Base-by-base conservation (phyloP, 1,284 basidiomycete species). In the Heterobasidion irregulare region DNA sequence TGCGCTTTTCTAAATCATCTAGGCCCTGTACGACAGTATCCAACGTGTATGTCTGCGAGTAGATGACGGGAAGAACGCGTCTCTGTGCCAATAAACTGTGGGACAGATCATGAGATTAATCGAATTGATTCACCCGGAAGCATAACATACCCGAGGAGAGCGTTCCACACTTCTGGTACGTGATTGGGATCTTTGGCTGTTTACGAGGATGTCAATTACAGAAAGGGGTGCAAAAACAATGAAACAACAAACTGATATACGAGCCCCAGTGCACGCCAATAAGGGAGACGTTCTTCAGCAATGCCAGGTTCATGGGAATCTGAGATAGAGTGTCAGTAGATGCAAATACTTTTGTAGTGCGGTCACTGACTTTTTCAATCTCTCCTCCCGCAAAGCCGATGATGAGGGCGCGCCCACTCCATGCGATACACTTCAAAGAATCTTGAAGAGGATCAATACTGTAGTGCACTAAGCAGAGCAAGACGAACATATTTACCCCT, bases 321-420 rank as follows among this genome's bases (percentile, higher is more conserved):
- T 92, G 59, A 57, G 8, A 10, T 38, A 15, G 26, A 26, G 10
- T 33, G 26, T 53, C 9, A 19, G 8, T 46, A 46, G 10, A 32
- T 53, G 16, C 46, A 18, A 7, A 43, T 56, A n/a, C n/a, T 16
- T 33, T 13, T 8, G 9, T 13, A 38, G 15, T 12, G 7, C 26
- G 16, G 8, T 41, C 4, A 56, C 70, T 19, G 52, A 92, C 90
- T 72, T 94, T 94, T 68, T 98, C 95, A 59, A 98, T 97, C 8
- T 74, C 70, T 9, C 94, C 92, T 9, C 83, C 87, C 7, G 91
- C 93, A 70, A 97, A 95, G 15, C 96, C 96, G 53, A 99, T 87
- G 32, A 98, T 90, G 18, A 98, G 66, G 3, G 92, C 84, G 12
- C 96, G 81, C 1, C 94, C 93, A 69, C 96, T 96, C 87, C 94